Evolutionary conservation across 1,284 basidiomycete genomes (phyloP), one percentile per base, ranked within the genome.

Genomic region (Cryptococcus sp.): DNA sequence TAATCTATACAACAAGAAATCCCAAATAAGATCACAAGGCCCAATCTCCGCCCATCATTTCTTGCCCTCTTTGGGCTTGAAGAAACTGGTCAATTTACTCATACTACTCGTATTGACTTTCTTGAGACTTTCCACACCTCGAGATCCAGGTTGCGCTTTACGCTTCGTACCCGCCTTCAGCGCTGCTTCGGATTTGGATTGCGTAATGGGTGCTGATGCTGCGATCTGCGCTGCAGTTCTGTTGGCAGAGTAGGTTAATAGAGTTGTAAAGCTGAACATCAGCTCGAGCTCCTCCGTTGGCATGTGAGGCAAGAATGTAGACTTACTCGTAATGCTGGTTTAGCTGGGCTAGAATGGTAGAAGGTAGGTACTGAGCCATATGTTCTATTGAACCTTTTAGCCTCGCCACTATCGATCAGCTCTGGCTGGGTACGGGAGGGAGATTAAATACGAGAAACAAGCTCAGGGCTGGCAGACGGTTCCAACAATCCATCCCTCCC

Each of bases 31-130:
- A 28, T 5, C 11, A 28, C 28, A 39, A 16, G 16, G 14, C 36
- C 18, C 36, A 39, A 19, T 39, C 36, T 4, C 36, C 10, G 32
- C 16, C 32, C 16, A 34, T 19, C 16, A 58, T 45, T 62, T 56
- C 52, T 61, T 59, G 22, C 54, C 53, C n/a, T 58, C 60, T 54
- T 72, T 72, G 1, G 69, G 67, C 53, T 70, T 70, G 61, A 73
- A 73, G 55, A 73, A 73, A 46, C 58, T 67, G 11, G 72, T 72
- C 58, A 73, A 55, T 54, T 73, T 73, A 43, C 58, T 45, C 72
- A 73, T 73, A 14, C 57, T 64, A 10, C 52, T 54, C 18, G 72
- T 73, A 50, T 71, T 71, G 53, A 73, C 72, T 53, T 72, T 73
- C 46, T 73, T 73, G 31, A 73, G 54, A 21, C 61, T 50, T 60